Base-by-base conservation (phyloP, 331 rosid species). In the Acacia pycnantha region DNA sequence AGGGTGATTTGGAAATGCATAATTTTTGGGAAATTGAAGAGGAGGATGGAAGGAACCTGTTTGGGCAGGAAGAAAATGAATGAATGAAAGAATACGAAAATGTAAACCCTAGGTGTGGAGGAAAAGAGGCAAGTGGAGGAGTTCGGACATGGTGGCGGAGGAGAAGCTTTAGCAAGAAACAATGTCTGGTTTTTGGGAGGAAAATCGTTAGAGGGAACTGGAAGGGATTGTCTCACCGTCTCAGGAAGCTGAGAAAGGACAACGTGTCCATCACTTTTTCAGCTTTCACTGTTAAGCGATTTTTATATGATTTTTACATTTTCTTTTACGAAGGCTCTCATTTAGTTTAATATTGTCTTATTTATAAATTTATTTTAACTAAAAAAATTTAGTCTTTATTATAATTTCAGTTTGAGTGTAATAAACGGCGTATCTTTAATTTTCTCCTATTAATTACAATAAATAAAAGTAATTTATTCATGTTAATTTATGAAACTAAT, bases 361-460 rank as follows among this genome's bases (percentile, higher is more conserved):
- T 29, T 29, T 29, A 29, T 29, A n/a, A 29, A n/a, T n/a, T n/a
- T n/a, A n/a, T n/a, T n/a, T n/a, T n/a, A n/a, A n/a, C n/a, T n/a
- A n/a, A n/a, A n/a, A 29, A 29, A 29, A 1, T 29, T 29, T 29
- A 2, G 2, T 29, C 31, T 2, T 29, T 29, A 29, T 29, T 29
- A 29, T 29, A 29, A 29, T 1, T 29, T 29, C 31, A 29, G 2
- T 29, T 29, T 29, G 31, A 29, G 31, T 1, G 2, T 29, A 2
- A 29, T 29, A 29, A 29, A 2, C 2, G 2, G 1, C 1, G 1
- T 29, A 1, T 29, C 2, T 29, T 29, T 1, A 1, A 1, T 29
- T 29, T 29, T 29, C 31, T 31, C 35, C 4, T 31, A 31, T 31
- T 4, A 31, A 31, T 3, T 31, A 31, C 4, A 31, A 31, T 31